Base-by-base conservation (phyloP, 1,284 basidiomycete genomes). In the Heterobasidion occidentale region DNA sequence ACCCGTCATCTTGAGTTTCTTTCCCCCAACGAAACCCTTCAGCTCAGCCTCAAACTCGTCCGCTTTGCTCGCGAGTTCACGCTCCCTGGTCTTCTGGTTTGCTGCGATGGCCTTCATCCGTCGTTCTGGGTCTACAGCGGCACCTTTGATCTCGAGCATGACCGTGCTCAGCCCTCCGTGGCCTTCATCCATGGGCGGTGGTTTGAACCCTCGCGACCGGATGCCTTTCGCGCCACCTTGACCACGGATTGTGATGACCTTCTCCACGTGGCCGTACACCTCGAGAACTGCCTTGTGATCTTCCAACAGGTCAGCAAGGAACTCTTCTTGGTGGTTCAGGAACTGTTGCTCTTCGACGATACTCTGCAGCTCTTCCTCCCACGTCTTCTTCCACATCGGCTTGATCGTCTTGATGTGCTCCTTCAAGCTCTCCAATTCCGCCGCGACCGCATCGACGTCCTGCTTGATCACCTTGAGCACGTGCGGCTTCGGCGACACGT, bases 381-480 rank as follows among this genome's bases (percentile, higher is more conserved):
- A 99, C 27, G 95, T 98, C 78, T 96, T 94, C 76, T 96, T 94
- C 96, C 96, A 99, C 78, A 92, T 92, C 52, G 96, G 94, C 67
- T 92, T 94, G 64, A 97, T 84, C 3, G 90, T 90, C 62, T 87
- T 83, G 62, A 98, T 90, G 68, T 96, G 93, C 61, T 88, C 83
- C 63, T 86, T 84, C 54, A 99, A 77, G 61, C 84, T 86, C 58
- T 86, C 80, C 44, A 98, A 77, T 69, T 94, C 88, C 15, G 76
- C 71, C 20, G 81, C 79, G 17, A 89, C 83, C n/a, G 78, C 73
- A 15, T 80, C 77, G 53, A 98, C 81, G 63, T 94, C 90, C 58
- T 83, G 83, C 65, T 81, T 81, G 65, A 96, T 83, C 55, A 77
- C 77, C 67, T 84, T 86, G 71, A 97, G 79, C 53, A 90, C 73